These are phyloP conservation scores for Pseudomonodictys pantanalensis DNA, from an alignment of 495 filamentous ascomycete genomes.

Conservation along the genomic window DNA sequence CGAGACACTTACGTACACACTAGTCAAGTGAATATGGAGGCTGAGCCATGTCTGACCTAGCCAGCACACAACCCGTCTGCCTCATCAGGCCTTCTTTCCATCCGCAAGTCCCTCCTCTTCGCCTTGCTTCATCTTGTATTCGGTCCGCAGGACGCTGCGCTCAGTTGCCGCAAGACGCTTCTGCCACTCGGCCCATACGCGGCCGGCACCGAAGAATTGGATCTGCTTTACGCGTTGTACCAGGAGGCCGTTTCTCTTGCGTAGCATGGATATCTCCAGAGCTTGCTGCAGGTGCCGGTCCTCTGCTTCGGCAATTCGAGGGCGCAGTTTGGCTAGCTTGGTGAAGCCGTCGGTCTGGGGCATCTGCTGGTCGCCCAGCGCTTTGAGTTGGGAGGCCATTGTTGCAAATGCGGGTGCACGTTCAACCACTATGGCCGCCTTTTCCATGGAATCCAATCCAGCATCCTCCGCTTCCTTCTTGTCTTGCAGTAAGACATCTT, in stretches of 20 bases:
- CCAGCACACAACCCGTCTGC: no score
- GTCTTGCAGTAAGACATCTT: slow-evolving; percentile 51
- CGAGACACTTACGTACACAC: no score
- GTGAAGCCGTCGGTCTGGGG: slow-evolving; percentile 67
- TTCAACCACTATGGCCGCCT: slow-evolving; percentile 69
- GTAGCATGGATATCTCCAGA: slow-evolving; percentile 66
- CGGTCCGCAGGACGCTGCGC: slow-evolving; percentile 58
- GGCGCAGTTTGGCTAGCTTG: slow-evolving; percentile 63
- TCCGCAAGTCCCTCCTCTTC: slow-evolving; percentile 27
- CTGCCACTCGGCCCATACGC: slow-evolving; percentile 74
- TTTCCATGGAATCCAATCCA: slow-evolving; percentile 37
- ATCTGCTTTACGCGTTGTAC: slow-evolving; percentile 79
- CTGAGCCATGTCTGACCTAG: no score
- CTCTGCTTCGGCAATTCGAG: slow-evolving; percentile 66
- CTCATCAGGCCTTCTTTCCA: background rate
- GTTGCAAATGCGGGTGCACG: slow-evolving; percentile 71
- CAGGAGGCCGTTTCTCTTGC: slow-evolving; percentile 67
- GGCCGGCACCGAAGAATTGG: slow-evolving; percentile 63
- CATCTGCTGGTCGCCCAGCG: slow-evolving; percentile 71
- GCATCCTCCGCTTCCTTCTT: background rate
- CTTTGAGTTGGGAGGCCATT: slow-evolving; percentile 75
- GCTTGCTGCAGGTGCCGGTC: slow-evolving; percentile 66
- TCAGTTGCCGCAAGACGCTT: slow-evolving; percentile 65
- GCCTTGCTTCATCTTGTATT: slow-evolving; percentile 44
- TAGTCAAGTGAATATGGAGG: no score